Evolutionary conservation across 345 rosid genomes (phyloP).

Genomic region (Stellera chamaejasme): DNA sequence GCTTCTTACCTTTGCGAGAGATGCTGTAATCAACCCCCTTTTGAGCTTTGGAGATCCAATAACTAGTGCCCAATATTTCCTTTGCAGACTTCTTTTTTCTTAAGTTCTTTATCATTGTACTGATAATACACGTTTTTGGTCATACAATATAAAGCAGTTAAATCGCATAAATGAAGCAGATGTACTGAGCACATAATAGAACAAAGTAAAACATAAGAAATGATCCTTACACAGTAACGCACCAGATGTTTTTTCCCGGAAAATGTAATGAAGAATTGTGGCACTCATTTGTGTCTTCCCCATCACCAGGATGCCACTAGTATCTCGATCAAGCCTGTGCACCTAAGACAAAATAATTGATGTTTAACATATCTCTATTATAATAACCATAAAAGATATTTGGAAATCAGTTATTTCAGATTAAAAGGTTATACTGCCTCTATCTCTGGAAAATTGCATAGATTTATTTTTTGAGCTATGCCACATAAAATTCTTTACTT

Average conservation of each 20-base stretch:
- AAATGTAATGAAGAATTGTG: conserved; percentile 68
- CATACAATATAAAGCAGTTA: neutral
- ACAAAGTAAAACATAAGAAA: conserved; percentile 2
- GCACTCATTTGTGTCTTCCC: conserved; percentile 82
- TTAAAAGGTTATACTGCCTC: neutral
- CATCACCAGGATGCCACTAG: conserved; percentile 93
- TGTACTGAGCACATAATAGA: neutral
- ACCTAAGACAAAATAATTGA: conserved; percentile 38
- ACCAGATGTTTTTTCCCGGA: conserved; percentile 78
- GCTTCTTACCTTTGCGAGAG: conserved; percentile 64
- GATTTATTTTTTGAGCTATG: too few species aligned
- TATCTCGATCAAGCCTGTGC: conserved; percentile 90
- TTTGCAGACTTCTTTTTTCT: conserved; percentile 45
- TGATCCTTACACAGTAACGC: conserved; percentile 45
- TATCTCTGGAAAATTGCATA: too few species aligned
- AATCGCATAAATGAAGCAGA: neutral
- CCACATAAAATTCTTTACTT: too few species aligned
- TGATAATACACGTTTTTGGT: too few species aligned
- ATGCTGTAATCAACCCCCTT: conserved; percentile 64
- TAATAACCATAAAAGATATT: neutral
- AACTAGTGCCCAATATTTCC: conserved; percentile 82
- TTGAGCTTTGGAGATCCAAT: conserved; percentile 62
- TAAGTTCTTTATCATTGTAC: conserved; percentile 37
- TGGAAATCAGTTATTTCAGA: neutral
- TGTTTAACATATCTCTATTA: neutral